Evolutionary conservation across 2,329 filamentous ascomycete species (phyloP).

Genomic region (Fusarium miscanthi): DNA sequence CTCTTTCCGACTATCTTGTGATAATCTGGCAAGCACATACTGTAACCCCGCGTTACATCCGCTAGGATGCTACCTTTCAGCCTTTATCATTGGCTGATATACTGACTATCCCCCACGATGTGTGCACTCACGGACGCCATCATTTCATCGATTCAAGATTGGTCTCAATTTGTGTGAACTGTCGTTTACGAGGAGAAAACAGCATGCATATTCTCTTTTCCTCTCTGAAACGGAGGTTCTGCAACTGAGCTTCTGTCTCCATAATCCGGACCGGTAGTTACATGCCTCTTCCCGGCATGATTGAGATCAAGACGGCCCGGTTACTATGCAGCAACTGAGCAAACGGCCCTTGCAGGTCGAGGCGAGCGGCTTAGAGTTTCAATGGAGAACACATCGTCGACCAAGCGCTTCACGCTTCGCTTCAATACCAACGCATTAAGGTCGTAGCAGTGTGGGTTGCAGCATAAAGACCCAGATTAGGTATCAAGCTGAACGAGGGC

Average conservation of each 20-base stretch:
- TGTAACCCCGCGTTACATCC: background rate
- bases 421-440: background rate
- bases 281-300: background rate
- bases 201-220: background rate
- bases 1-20: background rate
- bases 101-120: background rate
- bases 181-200: background rate
- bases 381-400: background rate
- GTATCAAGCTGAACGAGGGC: background rate
- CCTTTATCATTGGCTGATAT: constrained; percentile 5
- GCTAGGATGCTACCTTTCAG: background rate
- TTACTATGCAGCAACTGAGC: background rate
- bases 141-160: background rate
- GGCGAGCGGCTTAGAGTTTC: constrained; percentile 4
- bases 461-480: background rate
- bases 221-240: background rate
- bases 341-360: background rate
- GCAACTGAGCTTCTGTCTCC: constrained; percentile 8
- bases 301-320: constrained; percentile 23
- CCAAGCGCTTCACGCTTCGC: background rate
- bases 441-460: background rate
- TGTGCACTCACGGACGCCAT: background rate
- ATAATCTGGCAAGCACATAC: background rate
- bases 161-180: background rate
- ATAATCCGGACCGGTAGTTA: constrained; percentile 19